phyloP scores from a whole-genome alignment of 2,329 filamentous ascomycete genomes.

The Colletotrichum agaves region DNA sequence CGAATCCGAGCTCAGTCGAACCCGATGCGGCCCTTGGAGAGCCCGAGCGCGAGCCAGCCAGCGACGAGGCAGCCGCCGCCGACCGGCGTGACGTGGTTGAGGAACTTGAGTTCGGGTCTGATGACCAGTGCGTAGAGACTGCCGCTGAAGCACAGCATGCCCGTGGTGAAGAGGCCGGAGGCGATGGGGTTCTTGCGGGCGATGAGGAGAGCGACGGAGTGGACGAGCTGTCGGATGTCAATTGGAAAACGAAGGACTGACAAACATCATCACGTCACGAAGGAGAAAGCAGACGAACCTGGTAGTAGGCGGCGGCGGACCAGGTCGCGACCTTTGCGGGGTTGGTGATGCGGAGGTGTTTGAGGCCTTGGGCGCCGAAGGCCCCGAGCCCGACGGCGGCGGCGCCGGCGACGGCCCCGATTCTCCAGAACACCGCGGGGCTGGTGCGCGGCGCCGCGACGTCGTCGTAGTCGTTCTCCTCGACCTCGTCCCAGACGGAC shows the following conservation, averaged over 20 bases:
- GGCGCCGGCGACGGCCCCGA: conserved; percentile 72
- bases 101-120: conserved; percentile 68
- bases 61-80: conserved; percentile 73
- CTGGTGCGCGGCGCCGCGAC: too few relatives aligned
- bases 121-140: conserved; percentile 72
- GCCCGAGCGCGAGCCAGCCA: conserved; percentile 65
- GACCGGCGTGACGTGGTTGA: conserved; percentile 73
- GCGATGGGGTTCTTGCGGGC: conserved; percentile 67
- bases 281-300: conserved; percentile 54
- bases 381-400: conserved; percentile 70
- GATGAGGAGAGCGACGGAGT: conserved; percentile 69
- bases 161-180: conserved; percentile 68
- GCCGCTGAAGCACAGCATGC: conserved; percentile 75
- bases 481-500: too few relatives aligned
- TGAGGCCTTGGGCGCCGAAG: conserved; percentile 75
- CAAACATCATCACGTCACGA: too few relatives aligned
- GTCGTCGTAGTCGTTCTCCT: too few relatives aligned
- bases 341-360: conserved; percentile 65
- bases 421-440: conserved; percentile 56
- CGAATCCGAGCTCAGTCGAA: neutral
- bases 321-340: conserved; percentile 69
- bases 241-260: too few relatives aligned
- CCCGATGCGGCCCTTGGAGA: conserved; percentile 25
- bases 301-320: conserved; percentile 74
- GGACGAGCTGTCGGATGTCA: conserved; percentile 61